Conservation (phyloP, 495 filamentous ascomycete species). For the Aspergillus heteromorphus region DNA sequence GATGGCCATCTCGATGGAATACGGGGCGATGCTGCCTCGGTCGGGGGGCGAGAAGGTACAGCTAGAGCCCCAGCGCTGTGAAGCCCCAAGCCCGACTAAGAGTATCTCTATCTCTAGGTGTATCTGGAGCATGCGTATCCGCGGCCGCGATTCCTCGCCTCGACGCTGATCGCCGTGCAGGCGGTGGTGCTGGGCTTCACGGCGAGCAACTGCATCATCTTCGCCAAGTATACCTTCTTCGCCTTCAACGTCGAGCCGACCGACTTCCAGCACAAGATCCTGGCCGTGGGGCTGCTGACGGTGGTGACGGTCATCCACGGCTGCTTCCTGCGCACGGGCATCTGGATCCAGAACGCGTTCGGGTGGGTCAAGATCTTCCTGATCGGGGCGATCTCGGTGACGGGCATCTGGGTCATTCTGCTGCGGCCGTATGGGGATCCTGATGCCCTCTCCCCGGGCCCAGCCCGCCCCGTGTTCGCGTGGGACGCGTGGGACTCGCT, state of each 20-base stretch:
- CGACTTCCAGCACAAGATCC: slow-evolving; percentile 29
- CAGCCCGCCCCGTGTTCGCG: slow-evolving; percentile 11
- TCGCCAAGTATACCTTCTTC: slow-evolving; percentile 42
- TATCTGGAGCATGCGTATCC: slow-evolving; percentile 75
- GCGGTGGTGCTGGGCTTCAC: slow-evolving; percentile 67
- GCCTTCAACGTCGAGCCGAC: slow-evolving; percentile 28
- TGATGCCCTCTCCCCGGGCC: neutral
- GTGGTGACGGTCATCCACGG: slow-evolving; percentile 36
- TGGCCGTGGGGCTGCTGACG: slow-evolving; percentile 34
- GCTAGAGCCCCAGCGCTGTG: neutral
- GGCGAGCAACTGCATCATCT: slow-evolving; percentile 41
- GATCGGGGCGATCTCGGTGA: slow-evolving; percentile 39
- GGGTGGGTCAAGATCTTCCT: slow-evolving; percentile 46
- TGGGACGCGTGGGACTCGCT: slow-evolving; percentile 38
- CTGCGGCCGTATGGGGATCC: slow-evolving; percentile 22
- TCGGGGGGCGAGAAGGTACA: slow-evolving; percentile 65
- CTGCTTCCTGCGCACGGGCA: slow-evolving; percentile 31
- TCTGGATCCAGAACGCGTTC: slow-evolving; percentile 41
- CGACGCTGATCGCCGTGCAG: slow-evolving; percentile 61
- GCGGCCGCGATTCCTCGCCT: slow-evolving; percentile 61
- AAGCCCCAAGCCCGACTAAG: neutral
- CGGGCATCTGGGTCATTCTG: slow-evolving; percentile 39
- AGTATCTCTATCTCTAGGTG: slow-evolving; percentile 25
- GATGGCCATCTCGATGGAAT: slow-evolving; percentile 58
- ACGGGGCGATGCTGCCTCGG: slow-evolving; percentile 66